Evolutionary conservation across 345 rosid species (phyloP), one percentile per base, ranked within the genome.

Genomic region (Acer saccharum): DNA sequence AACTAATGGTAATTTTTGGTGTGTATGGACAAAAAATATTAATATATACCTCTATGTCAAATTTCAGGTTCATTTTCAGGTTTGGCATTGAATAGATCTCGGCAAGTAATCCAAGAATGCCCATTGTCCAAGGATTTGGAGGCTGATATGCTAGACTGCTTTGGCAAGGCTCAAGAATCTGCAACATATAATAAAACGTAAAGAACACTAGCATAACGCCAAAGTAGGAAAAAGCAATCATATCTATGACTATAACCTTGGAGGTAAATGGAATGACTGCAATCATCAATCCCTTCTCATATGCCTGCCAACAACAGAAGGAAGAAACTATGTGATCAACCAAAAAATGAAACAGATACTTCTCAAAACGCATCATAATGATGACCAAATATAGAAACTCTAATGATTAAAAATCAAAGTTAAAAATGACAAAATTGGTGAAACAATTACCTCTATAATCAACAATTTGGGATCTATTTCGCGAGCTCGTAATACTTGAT

Each of bases 41-140:
- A 25, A 1, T 23, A 23, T 50, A 72, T 79, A 95, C 99, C 99
- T 96, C 99, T 80, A 96, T 94, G 76, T 96, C 99, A 90, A 96
- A 96, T 84, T 94, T 96, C 52, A 96, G 92, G 79, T 96, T 96
- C 99, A 96, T 96, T 88, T 96, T 96, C 78, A 96, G 87, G 84
- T 96, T 96, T 20, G 97, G 99, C 97, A 96, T 91, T 74, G 94
- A 88, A 79, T 96, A 96, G 72, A 95, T 96, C 89, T 96, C 99
- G 66, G 91, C 87, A 32, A 96, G 92, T 76, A 96, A 85, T 72
- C 98, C 94, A 71, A 96, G 98, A 80, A 96, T 96, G 39, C 92
- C 98, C 97, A 94, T 93, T 16, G 99, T 96, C 99, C 99, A 96
- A 14, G 99, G 99, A 84, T 96, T 96, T 54, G 99, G 99, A 67